These are phyloP conservation scores for Eucalyptus victrix DNA, from an alignment of 345 rosid genomes.

Conservation along the genomic window DNA sequence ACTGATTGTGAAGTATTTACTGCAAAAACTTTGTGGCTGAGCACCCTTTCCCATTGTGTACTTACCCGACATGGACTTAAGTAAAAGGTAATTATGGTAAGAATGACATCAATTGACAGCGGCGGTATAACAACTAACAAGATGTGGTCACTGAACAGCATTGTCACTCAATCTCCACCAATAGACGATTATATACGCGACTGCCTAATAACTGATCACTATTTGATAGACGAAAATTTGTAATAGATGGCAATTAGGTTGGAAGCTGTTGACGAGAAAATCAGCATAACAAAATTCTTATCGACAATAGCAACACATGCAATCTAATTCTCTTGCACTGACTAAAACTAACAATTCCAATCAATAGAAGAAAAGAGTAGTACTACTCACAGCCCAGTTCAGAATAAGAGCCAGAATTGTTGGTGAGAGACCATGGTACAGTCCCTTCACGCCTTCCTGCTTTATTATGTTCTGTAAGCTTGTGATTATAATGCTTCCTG, in stretches of 20 bases:
- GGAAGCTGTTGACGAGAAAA: neutral
- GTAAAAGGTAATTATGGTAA: neutral
- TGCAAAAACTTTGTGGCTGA: neutral
- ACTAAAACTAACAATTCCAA: neutral
- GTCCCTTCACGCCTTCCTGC: slow-evolving; percentile 64
- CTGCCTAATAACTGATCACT: neutral
- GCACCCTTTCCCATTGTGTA: neutral
- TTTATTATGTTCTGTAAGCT: slow-evolving; percentile 45
- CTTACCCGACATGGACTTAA: neutral
- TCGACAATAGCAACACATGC: neutral
- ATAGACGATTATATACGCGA: neutral
- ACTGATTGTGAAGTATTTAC: neutral
- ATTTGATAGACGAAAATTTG: neutral
- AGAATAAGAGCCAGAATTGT: slow-evolving; percentile 80
- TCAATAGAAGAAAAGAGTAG: neutral
- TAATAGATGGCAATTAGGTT: neutral
- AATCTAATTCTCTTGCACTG: neutral
- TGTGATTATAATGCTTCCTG: slow-evolving; percentile 72
- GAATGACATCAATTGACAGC: neutral
- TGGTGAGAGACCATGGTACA: slow-evolving; percentile 93
- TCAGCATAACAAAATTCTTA: neutral
- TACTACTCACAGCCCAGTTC: slow-evolving; percentile 83
- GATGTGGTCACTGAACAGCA: neutral
- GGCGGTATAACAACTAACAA: neutral
- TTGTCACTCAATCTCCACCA: neutral